phyloP scores from a whole-genome alignment of 768 basidiomycete species.

The Hygrocybe coccinea region DNA sequence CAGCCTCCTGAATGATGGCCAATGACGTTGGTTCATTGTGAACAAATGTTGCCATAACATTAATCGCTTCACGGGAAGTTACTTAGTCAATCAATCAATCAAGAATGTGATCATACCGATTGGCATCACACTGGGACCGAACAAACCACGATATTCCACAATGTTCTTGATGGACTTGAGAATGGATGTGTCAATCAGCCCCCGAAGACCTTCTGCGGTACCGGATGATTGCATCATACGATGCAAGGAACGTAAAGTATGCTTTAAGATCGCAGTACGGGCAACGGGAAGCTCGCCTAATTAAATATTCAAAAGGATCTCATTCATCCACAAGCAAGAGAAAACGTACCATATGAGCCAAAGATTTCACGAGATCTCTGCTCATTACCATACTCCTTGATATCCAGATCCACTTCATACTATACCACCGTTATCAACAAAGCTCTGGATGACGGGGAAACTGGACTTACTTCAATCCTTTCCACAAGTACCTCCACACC shows the following conservation, averaged over 20 bases:
- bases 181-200: slow-evolving; percentile 86
- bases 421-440: slow-evolving; percentile 23
- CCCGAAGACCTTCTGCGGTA: slow-evolving; percentile 88
- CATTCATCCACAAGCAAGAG: slow-evolving; percentile 3
- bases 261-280: slow-evolving; percentile 79
- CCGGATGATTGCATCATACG: slow-evolving; percentile 97
- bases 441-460: slow-evolving; percentile 12
- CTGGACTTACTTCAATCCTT: slow-evolving; percentile 69
- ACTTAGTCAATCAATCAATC: slow-evolving; percentile 1
- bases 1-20: slow-evolving; percentile 85
- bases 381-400: slow-evolving; percentile 50
- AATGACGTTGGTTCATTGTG: slow-evolving; percentile 98
- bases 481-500: slow-evolving; percentile 84
- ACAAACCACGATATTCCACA: slow-evolving; percentile 73
- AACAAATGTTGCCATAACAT: slow-evolving; percentile 93
- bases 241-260: slow-evolving; percentile 86
- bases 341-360: slow-evolving; percentile 48
- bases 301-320: background rate
- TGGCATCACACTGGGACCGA: slow-evolving; percentile 83
- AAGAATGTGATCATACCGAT: slow-evolving; percentile 51
- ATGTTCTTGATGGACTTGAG: slow-evolving; percentile 84
- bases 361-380: slow-evolving; percentile 42
- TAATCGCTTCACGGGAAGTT: slow-evolving; percentile 56
- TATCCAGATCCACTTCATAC: slow-evolving; percentile 65
- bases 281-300: slow-evolving; percentile 69